Evolutionary conservation across 2,329 filamentous ascomycete genomes (phyloP).

Genomic region (Penicillium olsonii): DNA sequence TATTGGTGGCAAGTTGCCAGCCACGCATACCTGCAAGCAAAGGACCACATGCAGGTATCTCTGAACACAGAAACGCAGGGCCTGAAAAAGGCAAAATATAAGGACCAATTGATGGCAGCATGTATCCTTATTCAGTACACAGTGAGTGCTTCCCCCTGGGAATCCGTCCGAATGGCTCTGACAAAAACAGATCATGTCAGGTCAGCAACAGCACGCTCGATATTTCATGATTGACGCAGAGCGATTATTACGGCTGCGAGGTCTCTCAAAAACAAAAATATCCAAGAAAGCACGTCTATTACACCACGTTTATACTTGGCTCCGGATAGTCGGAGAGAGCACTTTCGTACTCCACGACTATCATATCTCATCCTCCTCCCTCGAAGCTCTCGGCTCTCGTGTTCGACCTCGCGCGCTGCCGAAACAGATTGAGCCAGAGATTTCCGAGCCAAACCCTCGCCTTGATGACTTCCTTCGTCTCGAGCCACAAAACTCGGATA

Average conservation of each 20-base stretch:
- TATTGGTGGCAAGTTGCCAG: slow-evolving; percentile 30
- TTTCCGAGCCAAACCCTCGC: slow-evolving; percentile 26
- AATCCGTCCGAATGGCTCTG: background rate
- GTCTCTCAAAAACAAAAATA: slow-evolving; percentile 36
- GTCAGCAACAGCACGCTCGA: slow-evolving; percentile 35
- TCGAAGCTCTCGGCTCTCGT: slow-evolving; percentile 20
- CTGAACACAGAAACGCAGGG: slow-evolving; percentile 31
- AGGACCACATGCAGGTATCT: slow-evolving; percentile 34
- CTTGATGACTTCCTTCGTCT: slow-evolving; percentile 45
- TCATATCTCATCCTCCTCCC: slow-evolving; percentile 21
- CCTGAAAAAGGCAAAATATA: slow-evolving; percentile 39
- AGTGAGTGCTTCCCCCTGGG: slow-evolving; percentile 19
- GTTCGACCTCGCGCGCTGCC: slow-evolving; percentile 3
- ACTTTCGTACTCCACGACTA: slow-evolving; percentile 36
- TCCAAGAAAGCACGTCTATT: slow-evolving; percentile 41
- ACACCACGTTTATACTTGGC: slow-evolving; percentile 44
- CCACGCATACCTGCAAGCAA: slow-evolving; percentile 30
- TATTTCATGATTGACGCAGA: slow-evolving; percentile 43
- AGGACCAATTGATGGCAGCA: slow-evolving; percentile 41
- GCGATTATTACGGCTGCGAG: slow-evolving; percentile 37
- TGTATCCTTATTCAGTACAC: slow-evolving; percentile 36
- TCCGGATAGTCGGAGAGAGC: slow-evolving; percentile 39
- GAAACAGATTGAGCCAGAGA: background rate
- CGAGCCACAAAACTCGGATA: slow-evolving; percentile 35
- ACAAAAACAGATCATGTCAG: slow-evolving; percentile 26